Base-by-base conservation (phyloP, 257 asterid genomes). In the Scutellaria barbata region DNA sequence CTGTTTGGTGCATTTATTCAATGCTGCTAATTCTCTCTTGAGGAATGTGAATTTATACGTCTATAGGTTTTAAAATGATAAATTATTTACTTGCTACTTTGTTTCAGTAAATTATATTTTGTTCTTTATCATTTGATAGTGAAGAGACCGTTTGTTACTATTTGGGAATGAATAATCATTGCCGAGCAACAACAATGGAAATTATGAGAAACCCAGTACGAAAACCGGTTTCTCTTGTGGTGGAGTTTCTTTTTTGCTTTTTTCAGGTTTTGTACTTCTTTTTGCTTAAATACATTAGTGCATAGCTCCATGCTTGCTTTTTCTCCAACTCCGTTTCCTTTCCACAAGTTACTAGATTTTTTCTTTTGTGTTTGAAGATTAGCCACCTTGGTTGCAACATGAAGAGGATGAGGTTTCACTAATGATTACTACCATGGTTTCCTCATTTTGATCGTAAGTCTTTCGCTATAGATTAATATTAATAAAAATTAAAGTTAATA, bases 291-390 rank as follows among this genome's bases (percentile, higher is more conserved):
- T 8, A 12, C 3, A 5, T 3, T 55, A 42, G 25, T 63, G 16
- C 43, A 63, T n/a, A 54, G 46, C 9, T 35, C 46, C 16, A 16
- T 58, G 41, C 45, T 57, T 33, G 60, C 61, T 35, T 46, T 33
- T 12, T 25, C 14, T 4, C 46, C 50, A 0, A 3, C 16, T 25
- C 47, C 12, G 8, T 42, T 76, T 76, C 16, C 56, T 68, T 41
- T 7, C 10, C 3, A 40, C 47, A 56, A 35, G 41, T 63, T 72
- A 50, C 71, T 48, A 61, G 63, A 25, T 61, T 54, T 63, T 77
- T 42, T 30, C 22, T 70, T 45, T 25, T 43, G 0, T 5, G 0
- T 5, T 46, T 51, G 42, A 48, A 51, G 60, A 65, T 30, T 43
- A 50, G 64, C 48, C 12, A 37, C 72, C 53, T 22, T 22, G 58